Percentiles rank a stretch among this genome's conserved stretches.
Conservation (phyloP, 2,329 filamentous ascomycete genomes). For the Aspergillus caelatus region DNA sequence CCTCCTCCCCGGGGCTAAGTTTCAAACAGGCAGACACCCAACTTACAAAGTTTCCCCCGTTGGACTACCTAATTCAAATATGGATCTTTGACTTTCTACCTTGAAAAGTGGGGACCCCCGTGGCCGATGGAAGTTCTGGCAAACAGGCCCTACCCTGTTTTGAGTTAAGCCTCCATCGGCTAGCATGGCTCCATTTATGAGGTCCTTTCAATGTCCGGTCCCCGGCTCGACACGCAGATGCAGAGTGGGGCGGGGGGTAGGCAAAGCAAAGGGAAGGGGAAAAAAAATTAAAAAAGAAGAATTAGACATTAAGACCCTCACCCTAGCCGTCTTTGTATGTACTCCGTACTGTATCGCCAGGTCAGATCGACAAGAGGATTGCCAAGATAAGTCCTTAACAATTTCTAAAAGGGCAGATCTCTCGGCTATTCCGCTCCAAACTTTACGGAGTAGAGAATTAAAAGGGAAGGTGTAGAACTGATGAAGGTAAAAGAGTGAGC, state of each 20-base stretch:
- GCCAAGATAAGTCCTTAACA: conserved; percentile 18
- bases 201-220: conserved; percentile 7
- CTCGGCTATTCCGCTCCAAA: background rate
- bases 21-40: conserved; percentile 8
- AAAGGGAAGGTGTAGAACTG: background rate
- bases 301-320: conserved; percentile 1
- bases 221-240: conserved; percentile 6
- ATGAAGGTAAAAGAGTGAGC: background rate
- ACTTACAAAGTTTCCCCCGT: conserved; percentile 2
- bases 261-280: background rate
- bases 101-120: conserved; percentile 10
- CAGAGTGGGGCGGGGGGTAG: background rate
- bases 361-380: conserved; percentile 18
- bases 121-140: conserved; percentile 11
- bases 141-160: conserved; percentile 8
- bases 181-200: conserved; percentile 8
- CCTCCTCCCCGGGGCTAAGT: background rate
- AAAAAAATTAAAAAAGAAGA: background rate
- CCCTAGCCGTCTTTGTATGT: background rate
- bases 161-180: conserved; percentile 11
- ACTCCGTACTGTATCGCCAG: background rate
- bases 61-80: background rate
- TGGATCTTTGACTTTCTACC: conserved; percentile 8
- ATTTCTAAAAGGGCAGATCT: conserved; percentile 17
- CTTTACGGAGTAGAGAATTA: background rate